A percentile compares a stretch with the other conserved stretches of the same genome.
Evolutionary conservation across 768 basidiomycete genomes (phyloP).

Genomic region (Podaxis sp.): DNA sequence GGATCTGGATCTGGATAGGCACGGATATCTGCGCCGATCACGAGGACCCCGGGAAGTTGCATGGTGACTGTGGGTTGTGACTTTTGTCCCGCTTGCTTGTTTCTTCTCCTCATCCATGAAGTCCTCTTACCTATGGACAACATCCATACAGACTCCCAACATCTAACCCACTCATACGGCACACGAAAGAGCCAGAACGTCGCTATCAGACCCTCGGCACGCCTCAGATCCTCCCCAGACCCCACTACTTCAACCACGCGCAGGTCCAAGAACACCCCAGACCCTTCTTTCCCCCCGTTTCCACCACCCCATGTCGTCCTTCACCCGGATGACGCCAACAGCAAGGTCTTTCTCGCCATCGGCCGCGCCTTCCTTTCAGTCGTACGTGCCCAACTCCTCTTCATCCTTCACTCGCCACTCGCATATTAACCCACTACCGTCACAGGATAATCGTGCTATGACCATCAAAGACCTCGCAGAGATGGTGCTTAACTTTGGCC

Average conservation of each 20-base stretch:
- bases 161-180: constrained; percentile 40
- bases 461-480: constrained; percentile 84
- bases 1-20: constrained; percentile 14
- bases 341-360: constrained; percentile 71
- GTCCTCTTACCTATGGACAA: constrained; percentile 19
- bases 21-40: constrained; percentile 24
- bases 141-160: constrained; percentile 11
- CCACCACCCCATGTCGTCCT: constrained; percentile 63
- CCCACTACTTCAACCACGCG: not conserved
- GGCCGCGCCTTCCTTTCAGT: constrained; percentile 71
- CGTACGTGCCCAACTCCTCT: constrained; percentile 35
- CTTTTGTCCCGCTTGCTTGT: constrained; percentile 25
- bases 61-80: constrained; percentile 13
- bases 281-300: constrained; percentile 35
- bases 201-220: constrained; percentile 46
- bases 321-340: constrained; percentile 69
- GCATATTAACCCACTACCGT: not conserved
- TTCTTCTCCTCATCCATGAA: constrained; percentile 21
- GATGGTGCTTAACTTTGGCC: constrained; percentile 57
- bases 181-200: constrained; percentile 52
- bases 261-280: constrained; percentile 21
- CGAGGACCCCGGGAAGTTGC: constrained; percentile 20
- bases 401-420: constrained; percentile 15
- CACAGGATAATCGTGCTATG: constrained; percentile 76
- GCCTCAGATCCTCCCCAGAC: constrained; percentile 39